Evolutionary conservation across 192 early-diverging fungal genomes (phyloP), one percentile per base, ranked within the genome.

Genomic region (Coemansia sp.): DNA sequence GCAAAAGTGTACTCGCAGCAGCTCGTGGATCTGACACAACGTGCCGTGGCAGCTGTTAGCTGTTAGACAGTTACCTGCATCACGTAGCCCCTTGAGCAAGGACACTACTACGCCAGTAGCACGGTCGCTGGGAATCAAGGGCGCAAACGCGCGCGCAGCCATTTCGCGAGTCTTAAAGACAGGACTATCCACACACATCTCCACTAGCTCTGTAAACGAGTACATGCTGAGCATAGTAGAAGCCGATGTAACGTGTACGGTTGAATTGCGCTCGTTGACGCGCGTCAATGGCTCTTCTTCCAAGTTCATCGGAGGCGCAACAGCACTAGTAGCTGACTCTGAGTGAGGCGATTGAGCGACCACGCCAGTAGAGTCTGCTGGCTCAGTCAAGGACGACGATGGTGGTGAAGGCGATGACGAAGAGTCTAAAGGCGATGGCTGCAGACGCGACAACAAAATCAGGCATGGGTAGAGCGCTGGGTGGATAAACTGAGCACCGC

Each of bases 391-490:
- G 14, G 66, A 27, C 19, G 44, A 14, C 2, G 19, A 31, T 11
- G 51, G 8, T 51, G 19, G 23, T 31, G 34, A 36, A 9, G 66
- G 27, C 31, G 44, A 14, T 2, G 19, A 31, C 37, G 51, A 9
- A 0, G 67, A 39, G 21, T 91, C 88, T 11, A 87, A 60, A 1
- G 76, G 73, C 55, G 89, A 88, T 12, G 91, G 91, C 67, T 91
- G 90, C 60, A 94, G 74, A 42, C 94, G 82, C 21, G 95, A 90
- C 32, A 98, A 79, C 17, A 98, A 82, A 2, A 93, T 92, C 68
- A 98, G 77, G 44, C 96, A 89, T 17, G 96, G 95, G 84, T 93
- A 98, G 10, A 98, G 82, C 8, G 91, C 89, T 9, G 95, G 94
- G 72, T 95, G 93, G 36, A 96, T 87, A 48, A 85, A 84, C 27